Percentiles rank a stretch among this genome's conserved stretches.
phyloP scores from a whole-genome alignment of 202 grass and related monocot species.

The Sporobolus alterniflorus region DNA sequence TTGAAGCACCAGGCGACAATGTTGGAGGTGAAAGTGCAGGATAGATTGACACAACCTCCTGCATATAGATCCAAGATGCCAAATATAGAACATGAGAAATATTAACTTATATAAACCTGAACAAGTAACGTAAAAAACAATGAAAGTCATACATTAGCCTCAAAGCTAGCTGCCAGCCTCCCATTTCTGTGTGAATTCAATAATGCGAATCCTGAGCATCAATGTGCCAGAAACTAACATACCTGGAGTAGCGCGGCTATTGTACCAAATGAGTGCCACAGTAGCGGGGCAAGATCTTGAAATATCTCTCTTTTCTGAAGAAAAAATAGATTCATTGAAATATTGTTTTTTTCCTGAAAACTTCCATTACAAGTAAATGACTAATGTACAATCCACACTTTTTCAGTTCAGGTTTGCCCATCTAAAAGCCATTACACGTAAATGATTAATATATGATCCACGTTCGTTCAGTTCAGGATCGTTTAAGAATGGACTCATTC shows the following conservation, averaged over 20 bases:
- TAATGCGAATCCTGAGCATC: background rate
- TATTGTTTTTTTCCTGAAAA: background rate
- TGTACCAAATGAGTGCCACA: constrained; percentile 91
- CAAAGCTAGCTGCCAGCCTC: background rate
- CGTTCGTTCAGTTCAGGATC: background rate
- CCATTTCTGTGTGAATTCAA: background rate
- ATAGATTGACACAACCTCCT: constrained; percentile 95
- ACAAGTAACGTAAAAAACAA: constrained; percentile 21
- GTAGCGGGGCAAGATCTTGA: constrained; percentile 81
- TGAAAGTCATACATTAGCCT: background rate
- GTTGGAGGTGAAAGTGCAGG: constrained; percentile 84
- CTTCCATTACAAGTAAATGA: background rate
- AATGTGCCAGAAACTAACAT: background rate
- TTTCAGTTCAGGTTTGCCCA: background rate
- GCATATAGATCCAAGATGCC: constrained; percentile 32
- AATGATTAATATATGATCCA: background rate
- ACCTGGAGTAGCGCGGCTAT: constrained; percentile 86
- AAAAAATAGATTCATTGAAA: background rate
- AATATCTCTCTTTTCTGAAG: constrained; percentile 93
- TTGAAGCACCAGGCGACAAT: constrained; percentile 43
- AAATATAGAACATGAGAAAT: constrained; percentile 25
- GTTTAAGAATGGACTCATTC: background rate
- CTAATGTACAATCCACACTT: constrained; percentile 1
- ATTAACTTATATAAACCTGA: constrained; percentile 1
- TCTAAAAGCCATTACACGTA: background rate